Percentiles rank a stretch among this genome's conserved stretches.
Evolutionary conservation across 2,329 filamentous ascomycete genomes (phyloP).

Genomic region (Rachicladosporium sp.): DNA sequence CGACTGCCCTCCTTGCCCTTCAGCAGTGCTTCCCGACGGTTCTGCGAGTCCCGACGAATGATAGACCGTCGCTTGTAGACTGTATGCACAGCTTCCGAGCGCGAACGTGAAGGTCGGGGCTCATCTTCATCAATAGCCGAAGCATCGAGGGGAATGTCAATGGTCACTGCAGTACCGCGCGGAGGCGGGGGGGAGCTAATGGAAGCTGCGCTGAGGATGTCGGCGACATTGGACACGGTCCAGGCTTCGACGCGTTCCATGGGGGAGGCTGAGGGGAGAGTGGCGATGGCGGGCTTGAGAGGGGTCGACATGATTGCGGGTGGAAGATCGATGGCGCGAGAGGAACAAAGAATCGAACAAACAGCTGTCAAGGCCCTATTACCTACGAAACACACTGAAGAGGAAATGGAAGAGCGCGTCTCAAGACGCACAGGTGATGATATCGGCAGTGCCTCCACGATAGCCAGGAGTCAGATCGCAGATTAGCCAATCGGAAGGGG

Average conservation of each 20-base stretch:
- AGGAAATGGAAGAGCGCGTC: too few relatives aligned
- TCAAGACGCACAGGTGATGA: too few relatives aligned
- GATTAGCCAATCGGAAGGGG: too few relatives aligned
- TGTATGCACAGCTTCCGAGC: conserved; percentile 18
- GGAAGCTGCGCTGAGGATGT: conserved; percentile 28
- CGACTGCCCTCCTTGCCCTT: conserved; percentile 87
- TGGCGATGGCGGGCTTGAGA: conserved; percentile 2
- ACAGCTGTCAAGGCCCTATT: too few relatives aligned
- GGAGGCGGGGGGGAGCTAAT: conserved; percentile 22
- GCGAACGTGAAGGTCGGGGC: conserved; percentile 11
- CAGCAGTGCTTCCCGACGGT: conserved; percentile 60
- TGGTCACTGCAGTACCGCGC: conserved; percentile 47
- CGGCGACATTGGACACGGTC: conserved; percentile 34
- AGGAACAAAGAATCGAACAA: too few relatives aligned
- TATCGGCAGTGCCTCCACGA: too few relatives aligned
- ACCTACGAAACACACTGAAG: too few relatives aligned
- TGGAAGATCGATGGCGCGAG: too few relatives aligned
- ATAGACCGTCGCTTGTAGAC: conserved; percentile 41
- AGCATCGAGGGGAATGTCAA: conserved; percentile 68
- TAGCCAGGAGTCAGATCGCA: too few relatives aligned
- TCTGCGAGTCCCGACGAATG: conserved; percentile 48
- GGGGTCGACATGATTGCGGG: conserved; percentile 1
- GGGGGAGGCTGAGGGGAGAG: conserved; percentile 7
- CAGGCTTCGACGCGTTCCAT: conserved; percentile 33
- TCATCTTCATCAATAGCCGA: conserved; percentile 18